Evolutionary conservation across 2,329 filamentous ascomycete species (phyloP), one percentile per base, ranked within the genome.

Genomic region (Pseudogymnoascus sp.): DNA sequence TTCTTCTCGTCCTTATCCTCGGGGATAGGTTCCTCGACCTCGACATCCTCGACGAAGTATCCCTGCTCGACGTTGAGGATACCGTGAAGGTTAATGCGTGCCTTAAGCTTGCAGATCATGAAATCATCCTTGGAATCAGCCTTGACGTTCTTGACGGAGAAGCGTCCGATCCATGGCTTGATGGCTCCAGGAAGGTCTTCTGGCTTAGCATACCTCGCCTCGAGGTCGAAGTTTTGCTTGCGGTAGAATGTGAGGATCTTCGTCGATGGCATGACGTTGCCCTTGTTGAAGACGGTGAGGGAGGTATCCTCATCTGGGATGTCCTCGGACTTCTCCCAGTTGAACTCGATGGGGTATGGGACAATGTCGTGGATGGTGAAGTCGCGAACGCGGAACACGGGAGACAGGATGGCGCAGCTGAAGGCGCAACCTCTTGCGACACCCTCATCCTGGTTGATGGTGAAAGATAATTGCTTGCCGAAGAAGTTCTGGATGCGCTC

Each of bases 51-150:
- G 61, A 99, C 94, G 72, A 91, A 97, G 82, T 99, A 99, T 65
- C 92, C 94, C 66, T 87, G 92, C 81, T 99, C 94, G 38, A 99
- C 89, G 74, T 97, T 97, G 68, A 99, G 82, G 64, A 99, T 85
- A 76, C 94, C 94, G 80, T 97, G 92, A 67, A 97, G 85, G 79
- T 99, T 99, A 63, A 99, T 85, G 67, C 94, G 88, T 58, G 94
- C 93, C 85, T 97, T 97, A 66, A 99, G 87, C 82, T 99, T 99
- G 88, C 94, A 99, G 72, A 97, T 95, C 93, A 99, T 97, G 77
- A 97, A 99, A 75, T 97, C 94, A 65, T 95, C 91, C 74, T 94
- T 92, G 68, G 87, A 84, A 73, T 96, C 91, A 41, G 91, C 89
- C 83, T 97, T 92, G 73, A 99, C 93, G 52, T 90, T 90, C 85